Evolutionary conservation across 2,329 filamentous ascomycete genomes (phyloP), one percentile per base, ranked within the genome.

Genomic region (Alternaria longipes): DNA sequence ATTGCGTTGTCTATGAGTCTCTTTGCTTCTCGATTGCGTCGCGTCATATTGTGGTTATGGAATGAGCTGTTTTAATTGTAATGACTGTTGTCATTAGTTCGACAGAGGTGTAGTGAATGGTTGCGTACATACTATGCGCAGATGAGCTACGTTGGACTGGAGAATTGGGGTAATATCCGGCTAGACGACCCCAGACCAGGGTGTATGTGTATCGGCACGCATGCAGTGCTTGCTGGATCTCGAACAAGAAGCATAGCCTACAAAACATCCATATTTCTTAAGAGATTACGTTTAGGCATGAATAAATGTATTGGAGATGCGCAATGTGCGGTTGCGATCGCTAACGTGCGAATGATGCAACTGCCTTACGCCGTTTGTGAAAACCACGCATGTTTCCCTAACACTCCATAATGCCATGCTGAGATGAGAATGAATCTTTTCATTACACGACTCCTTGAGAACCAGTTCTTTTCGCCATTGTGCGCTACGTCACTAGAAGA

Each of bases 241-340:
- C 30, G 8, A 9, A n/a, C 18, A 3, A 32, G 32, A 34, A 14
- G 9, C 11, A 28, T 12, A 8, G 22, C 8, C n/a, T 14, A 1
- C 14, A 9, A 5, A 9, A 16, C 2, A 6, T 14, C 8, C 20
- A 7, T 22, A 14, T 14, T 14, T 20, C 1, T 6, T 7, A 41
- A 5, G 4, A 20, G 12, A 24, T 1, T n/a, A 20, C 9, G 16
- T 9, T 14, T 47, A 2, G 20, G 20, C 9, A 18, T 55, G 32
- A 26, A 24, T 50, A n/a, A 51, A 28, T 38, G 30, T 20, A 55
- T 55, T 55, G 20, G 16, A 30, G 22, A 16, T 36, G 42, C 53
- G 38, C 14, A 34, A 30, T 41, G 14, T 56, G 45, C 26, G 36
- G 40, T 20, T 41, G 34, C 8, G 7, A 50, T 9, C 14, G 32